phyloP scores from a whole-genome alignment of 768 basidiomycete species.

The Crassisporium funariophilum region DNA sequence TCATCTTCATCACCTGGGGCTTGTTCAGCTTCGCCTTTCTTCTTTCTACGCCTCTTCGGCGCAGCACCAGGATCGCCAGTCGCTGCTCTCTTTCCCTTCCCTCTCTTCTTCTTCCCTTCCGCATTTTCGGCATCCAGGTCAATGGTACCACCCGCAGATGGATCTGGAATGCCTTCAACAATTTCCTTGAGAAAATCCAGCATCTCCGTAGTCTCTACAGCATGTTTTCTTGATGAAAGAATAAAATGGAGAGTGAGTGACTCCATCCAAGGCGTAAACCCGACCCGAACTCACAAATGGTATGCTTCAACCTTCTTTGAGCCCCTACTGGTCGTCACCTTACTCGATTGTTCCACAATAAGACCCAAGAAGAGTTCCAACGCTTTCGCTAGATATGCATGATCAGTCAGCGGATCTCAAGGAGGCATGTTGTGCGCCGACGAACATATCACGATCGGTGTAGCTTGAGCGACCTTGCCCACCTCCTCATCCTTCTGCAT shows the following conservation, averaged over 20 bases:
- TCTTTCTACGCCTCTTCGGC: slow-evolving; percentile 54
- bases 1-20: slow-evolving; percentile 22
- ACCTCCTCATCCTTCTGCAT: slow-evolving; percentile 99
- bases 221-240: slow-evolving; percentile 72
- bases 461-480: slow-evolving; percentile 95
- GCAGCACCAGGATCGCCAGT: slow-evolving; percentile 36
- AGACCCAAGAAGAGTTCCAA: slow-evolving; percentile 89
- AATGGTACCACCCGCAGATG: slow-evolving; percentile 79
- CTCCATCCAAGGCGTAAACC: background rate
- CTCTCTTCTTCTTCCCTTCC: slow-evolving; percentile 62
- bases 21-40: slow-evolving; percentile 40
- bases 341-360: slow-evolving; percentile 80
- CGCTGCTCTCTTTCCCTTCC: slow-evolving; percentile 49
- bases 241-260: background rate
- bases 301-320: slow-evolving; percentile 91
- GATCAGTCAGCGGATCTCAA: background rate
- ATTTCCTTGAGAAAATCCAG: slow-evolving; percentile 95
- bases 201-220: slow-evolving; percentile 83
- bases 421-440: background rate
- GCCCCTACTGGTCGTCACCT: slow-evolving; percentile 76
- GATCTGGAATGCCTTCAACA: slow-evolving; percentile 84
- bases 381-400: slow-evolving; percentile 73
- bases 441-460: slow-evolving; percentile 95
- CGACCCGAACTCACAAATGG: slow-evolving; percentile 63
- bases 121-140: slow-evolving; percentile 65